A percentile compares a stretch with the other conserved stretches of the same genome.
phyloP scores from a whole-genome alignment of 106 monocot species.

The Narthecium ossifragum region DNA sequence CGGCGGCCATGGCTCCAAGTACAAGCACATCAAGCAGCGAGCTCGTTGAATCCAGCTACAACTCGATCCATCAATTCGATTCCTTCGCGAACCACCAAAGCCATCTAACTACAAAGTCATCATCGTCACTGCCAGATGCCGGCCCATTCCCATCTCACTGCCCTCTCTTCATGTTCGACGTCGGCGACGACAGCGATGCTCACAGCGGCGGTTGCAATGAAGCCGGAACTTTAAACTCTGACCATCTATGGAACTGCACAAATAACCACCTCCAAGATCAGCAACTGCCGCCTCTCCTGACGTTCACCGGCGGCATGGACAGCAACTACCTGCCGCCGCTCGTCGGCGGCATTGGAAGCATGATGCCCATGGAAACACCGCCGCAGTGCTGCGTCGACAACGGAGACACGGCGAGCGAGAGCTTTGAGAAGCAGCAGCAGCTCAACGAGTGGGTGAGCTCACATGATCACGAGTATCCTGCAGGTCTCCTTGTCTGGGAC shows the following conservation, averaged over 20 bases:
- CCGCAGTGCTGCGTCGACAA: slow-evolving; percentile 10
- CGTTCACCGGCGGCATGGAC: slow-evolving; percentile 13
- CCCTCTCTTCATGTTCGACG: slow-evolving; percentile 43
- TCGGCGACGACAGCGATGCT: slow-evolving; percentile 1
- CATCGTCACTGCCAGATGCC: slow-evolving; percentile 4
- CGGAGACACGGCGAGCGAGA: slow-evolving; percentile 5
- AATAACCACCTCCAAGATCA: slow-evolving; percentile 7
- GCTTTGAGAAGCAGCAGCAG: slow-evolving; percentile 24
- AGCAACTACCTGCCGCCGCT: slow-evolving; percentile 36
- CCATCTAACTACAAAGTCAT: slow-evolving; percentile 6
- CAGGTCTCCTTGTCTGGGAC: slow-evolving; percentile 28
- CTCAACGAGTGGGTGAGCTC: slow-evolving; percentile 27
- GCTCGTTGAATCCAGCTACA: slow-evolving; percentile 7
- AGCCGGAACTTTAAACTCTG: not conserved
- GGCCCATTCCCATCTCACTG: slow-evolving; percentile 6
- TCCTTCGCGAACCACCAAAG: slow-evolving; percentile 15
- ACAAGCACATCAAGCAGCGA: not conserved
- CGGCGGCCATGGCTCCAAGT: slow-evolving; percentile 2
- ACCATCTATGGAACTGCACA: slow-evolving; percentile 18
- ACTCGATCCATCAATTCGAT: slow-evolving; percentile 19
- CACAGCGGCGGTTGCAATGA: not conserved
- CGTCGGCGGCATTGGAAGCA: slow-evolving; percentile 27
- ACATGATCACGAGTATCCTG: slow-evolving; percentile 10
- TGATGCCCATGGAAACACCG: slow-evolving; percentile 7
- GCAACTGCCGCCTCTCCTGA: slow-evolving; percentile 7